phyloP scores from a whole-genome alignment of 2,329 filamentous ascomycete genomes.

The Coniochaeta sp. region DNA sequence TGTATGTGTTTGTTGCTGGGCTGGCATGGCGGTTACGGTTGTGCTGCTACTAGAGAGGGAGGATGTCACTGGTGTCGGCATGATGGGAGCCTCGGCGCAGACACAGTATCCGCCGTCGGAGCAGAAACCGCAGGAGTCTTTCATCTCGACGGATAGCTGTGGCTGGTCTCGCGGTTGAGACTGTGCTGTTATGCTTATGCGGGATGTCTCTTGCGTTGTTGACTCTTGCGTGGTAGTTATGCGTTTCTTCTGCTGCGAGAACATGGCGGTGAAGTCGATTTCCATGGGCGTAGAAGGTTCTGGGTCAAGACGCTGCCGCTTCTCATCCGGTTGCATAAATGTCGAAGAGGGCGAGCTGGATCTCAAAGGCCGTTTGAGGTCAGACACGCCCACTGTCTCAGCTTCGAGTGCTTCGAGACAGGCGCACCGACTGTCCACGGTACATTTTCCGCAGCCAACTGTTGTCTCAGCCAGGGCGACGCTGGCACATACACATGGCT shows the following conservation, averaged over 20 bases:
- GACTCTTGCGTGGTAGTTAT: constrained; percentile 2
- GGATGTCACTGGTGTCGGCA: constrained; percentile 10
- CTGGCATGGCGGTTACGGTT: constrained; percentile 28
- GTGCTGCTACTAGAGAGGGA: constrained; percentile 3
- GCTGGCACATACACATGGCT: constrained; percentile 51
- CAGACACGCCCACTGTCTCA: constrained; percentile 23
- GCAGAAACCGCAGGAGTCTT: constrained; percentile 76
- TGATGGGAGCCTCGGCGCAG: constrained; percentile 52
- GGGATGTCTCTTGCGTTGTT: constrained; percentile 14
- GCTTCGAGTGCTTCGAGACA: constrained; percentile 53
- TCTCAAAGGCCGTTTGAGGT: constrained; percentile 38
- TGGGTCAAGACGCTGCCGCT: constrained; percentile 44
- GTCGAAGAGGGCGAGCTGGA: constrained; percentile 34
- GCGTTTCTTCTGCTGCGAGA: constrained; percentile 39
- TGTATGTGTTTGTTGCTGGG: constrained; percentile 41
- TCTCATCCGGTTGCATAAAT: constrained; percentile 36
- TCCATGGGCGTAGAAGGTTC: constrained; percentile 43
- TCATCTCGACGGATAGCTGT: constrained; percentile 32
- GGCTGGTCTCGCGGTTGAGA: constrained; percentile 18
- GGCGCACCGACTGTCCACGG: constrained; percentile 53
- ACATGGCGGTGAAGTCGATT: constrained; percentile 66
- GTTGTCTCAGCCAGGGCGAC: constrained; percentile 45
- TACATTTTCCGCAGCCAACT: constrained; percentile 59
- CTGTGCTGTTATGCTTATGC: constrained; percentile 1
- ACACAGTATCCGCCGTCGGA: constrained; percentile 75